Conservation (phyloP, 2,329 filamentous ascomycete genomes). For the Arachnomyces sp. region DNA sequence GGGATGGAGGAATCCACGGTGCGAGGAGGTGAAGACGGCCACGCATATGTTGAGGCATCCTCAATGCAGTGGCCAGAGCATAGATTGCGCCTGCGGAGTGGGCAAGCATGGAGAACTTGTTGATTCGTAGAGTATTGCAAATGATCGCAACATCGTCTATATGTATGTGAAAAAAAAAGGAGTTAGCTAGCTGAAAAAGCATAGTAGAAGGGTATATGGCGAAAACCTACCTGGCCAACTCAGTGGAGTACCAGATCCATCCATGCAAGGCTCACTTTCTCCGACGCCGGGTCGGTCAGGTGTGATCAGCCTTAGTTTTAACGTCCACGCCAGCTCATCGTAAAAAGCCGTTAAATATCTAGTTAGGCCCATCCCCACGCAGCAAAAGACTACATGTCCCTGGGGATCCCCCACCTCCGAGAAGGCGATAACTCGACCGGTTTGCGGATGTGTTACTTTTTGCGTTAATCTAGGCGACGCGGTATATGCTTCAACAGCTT, state of each 20-base stretch:
- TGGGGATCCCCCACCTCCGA: constrained; percentile 92
- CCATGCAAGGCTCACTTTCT: constrained; percentile 76
- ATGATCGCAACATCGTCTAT: constrained; percentile 81
- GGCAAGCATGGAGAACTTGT: constrained; percentile 90
- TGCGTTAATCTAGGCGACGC: constrained; percentile 77
- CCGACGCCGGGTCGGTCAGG: constrained; percentile 91
- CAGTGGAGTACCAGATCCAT: constrained; percentile 75
- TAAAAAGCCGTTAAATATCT: constrained; percentile 96
- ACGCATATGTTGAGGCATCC: constrained; percentile 92
- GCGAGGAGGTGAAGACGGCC: constrained; percentile 90
- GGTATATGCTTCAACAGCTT: constrained; percentile 79
- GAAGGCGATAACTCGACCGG: constrained; percentile 83
- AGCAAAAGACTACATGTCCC: constrained; percentile 89
- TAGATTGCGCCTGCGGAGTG: constrained; percentile 98
- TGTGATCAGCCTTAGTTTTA: constrained; percentile 85
- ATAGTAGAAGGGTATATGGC: not conserved
- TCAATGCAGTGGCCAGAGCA: constrained; percentile 84
- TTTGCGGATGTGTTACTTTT: constrained; percentile 77
- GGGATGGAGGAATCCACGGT: constrained; percentile 94
- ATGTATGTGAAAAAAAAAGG: constrained; percentile 31
- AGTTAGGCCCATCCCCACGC: constrained; percentile 94
- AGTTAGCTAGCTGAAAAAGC: constrained; percentile 19
- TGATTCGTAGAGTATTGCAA: constrained; percentile 84
- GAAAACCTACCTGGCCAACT: constrained; percentile 75
- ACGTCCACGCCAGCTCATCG: constrained; percentile 81